Conservation (phyloP, 345 rosid genomes). For the Balakata baccata region DNA sequence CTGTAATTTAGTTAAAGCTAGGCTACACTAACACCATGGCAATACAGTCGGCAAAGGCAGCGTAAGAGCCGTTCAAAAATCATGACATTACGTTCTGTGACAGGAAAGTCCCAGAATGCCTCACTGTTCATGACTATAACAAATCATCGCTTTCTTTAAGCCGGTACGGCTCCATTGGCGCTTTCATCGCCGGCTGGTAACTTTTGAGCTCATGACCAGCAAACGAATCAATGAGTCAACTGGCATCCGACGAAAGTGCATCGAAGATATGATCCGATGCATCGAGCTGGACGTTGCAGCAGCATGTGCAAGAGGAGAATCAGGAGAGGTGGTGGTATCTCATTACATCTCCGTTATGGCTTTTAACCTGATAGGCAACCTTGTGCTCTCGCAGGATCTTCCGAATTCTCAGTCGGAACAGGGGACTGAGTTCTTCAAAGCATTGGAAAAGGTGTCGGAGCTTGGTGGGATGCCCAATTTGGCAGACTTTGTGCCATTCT, state of each 20-base stretch:
- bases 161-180: constrained; percentile 20
- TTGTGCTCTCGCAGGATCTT: background rate
- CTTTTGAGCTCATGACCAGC: constrained; percentile 9
- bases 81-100: constrained; percentile 15
- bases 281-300: constrained; percentile 10
- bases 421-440: background rate
- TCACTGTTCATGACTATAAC: constrained; percentile 15
- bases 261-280: background rate
- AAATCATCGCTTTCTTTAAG: constrained; percentile 5
- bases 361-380: background rate
- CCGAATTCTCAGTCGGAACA: background rate
- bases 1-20: constrained; percentile 26
- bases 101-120: background rate
- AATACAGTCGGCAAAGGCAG: constrained; percentile 20
- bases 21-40: constrained; percentile 25
- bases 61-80: constrained; percentile 23
- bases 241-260: background rate
- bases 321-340: background rate
- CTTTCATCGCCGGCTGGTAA: constrained; percentile 6
- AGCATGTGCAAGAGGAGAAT: background rate
- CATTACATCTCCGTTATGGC: background rate
- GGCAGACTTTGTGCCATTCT: constrained; percentile 18
- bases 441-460: background rate
- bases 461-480: constrained; percentile 20
- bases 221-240: constrained; percentile 16